Conservation (phyloP, 2,329 filamentous ascomycete genomes). For the Nannizziopsis arthrosporioides region DNA sequence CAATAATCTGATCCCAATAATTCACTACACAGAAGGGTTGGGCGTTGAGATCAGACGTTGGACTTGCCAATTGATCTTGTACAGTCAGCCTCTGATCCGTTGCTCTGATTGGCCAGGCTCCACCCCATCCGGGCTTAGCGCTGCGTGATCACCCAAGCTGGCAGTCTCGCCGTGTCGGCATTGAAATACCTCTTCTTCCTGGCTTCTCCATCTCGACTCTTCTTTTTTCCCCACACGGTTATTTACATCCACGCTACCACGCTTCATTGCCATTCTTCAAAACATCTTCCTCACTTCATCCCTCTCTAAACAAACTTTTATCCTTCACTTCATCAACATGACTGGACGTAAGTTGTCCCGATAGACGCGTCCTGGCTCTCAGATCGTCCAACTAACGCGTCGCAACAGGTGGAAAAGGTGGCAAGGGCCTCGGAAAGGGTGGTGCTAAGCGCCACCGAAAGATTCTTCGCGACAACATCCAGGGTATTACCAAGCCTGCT, state of each 20-base stretch:
- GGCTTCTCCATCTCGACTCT: slow-evolving; percentile 21
- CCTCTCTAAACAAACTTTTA: slow-evolving; percentile 2
- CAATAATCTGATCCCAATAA: background rate
- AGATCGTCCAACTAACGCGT: slow-evolving; percentile 35
- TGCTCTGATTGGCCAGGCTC: slow-evolving; percentile 20
- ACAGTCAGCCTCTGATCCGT: slow-evolving; percentile 18
- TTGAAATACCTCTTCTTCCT: slow-evolving; percentile 30
- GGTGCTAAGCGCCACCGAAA: slow-evolving; percentile 98
- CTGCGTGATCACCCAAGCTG: slow-evolving; percentile 2
- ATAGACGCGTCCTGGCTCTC: slow-evolving; percentile 13
- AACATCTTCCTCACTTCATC: slow-evolving; percentile 13
- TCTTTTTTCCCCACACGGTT: slow-evolving; percentile 13
- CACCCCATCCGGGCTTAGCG: background rate
- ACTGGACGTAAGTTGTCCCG: slow-evolving; percentile 44
- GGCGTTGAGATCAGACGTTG: slow-evolving; percentile 11
- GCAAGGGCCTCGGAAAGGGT: slow-evolving; percentile 95
- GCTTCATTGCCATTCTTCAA: slow-evolving; percentile 10
- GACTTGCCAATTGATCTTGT: slow-evolving; percentile 3
- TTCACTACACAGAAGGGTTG: background rate
- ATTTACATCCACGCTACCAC: slow-evolving; percentile 9
- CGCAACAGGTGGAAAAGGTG: slow-evolving; percentile 71
- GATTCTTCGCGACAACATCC: slow-evolving; percentile 99
- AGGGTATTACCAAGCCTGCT: slow-evolving; percentile 97
- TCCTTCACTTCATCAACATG: slow-evolving; percentile 38
- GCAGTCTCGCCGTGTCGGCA: slow-evolving; percentile 15